These are phyloP conservation scores for Starmera pachycereana DNA, from an alignment of 805 yeast species.

Conservation along the genomic window DNA sequence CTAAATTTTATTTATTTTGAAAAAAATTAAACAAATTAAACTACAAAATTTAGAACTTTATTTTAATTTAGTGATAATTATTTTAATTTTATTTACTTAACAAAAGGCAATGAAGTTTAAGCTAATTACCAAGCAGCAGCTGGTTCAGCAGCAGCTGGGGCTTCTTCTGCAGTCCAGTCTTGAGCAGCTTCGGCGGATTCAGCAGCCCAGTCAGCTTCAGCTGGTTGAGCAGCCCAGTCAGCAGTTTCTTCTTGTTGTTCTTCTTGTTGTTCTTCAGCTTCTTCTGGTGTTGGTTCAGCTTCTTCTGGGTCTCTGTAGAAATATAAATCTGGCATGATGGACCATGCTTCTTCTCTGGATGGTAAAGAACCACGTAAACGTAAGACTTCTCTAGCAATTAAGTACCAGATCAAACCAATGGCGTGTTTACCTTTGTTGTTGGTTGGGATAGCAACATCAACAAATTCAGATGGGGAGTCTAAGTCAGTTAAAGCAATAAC, in stretches of 20 bases:
- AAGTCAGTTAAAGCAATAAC: slow-evolving; percentile 98
- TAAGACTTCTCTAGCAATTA: slow-evolving; percentile 97
- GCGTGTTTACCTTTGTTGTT: slow-evolving; percentile 99
- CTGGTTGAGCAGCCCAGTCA: slow-evolving; percentile 61
- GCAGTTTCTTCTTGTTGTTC: slow-evolving; percentile 57
- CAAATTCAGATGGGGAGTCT: slow-evolving; percentile 98
- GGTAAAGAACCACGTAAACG: slow-evolving; percentile 97
- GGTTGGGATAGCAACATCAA: slow-evolving; percentile 99
- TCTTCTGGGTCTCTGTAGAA: slow-evolving; percentile 99
- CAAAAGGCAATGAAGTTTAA: background rate
- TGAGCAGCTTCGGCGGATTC: slow-evolving; percentile 54
- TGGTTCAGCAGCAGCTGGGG: slow-evolving; percentile 19
- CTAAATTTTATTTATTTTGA: too few species aligned
- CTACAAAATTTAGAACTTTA: background rate
- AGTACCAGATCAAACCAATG: slow-evolving; percentile 99
- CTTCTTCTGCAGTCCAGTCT: slow-evolving; percentile 44
- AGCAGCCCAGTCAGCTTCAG: slow-evolving; percentile 73
- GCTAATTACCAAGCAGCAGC: slow-evolving; percentile 18
- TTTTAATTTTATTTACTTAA: background rate
- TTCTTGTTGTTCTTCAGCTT: slow-evolving; percentile 44
- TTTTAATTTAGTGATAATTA: too few species aligned
- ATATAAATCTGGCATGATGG: slow-evolving; percentile 99
- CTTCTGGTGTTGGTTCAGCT: slow-evolving; percentile 70
- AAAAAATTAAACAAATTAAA: too few species aligned
- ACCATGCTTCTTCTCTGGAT: slow-evolving; percentile 95